Evolutionary conservation across 768 basidiomycete species (phyloP), one percentile per base, ranked within the genome.

Genomic region (Tubosaeta brunneosetosa): DNA sequence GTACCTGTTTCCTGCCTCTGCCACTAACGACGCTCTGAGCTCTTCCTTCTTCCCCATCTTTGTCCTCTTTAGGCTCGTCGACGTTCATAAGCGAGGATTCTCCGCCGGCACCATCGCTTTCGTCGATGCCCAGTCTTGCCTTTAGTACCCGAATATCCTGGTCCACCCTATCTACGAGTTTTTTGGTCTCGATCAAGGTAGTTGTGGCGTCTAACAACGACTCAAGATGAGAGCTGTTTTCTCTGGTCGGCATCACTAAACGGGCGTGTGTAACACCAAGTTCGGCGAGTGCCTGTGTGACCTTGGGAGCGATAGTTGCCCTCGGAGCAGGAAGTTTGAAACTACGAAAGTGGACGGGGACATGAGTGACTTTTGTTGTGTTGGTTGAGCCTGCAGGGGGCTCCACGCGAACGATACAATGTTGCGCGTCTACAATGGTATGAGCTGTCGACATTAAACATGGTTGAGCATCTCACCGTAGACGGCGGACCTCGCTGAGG

Each of bases 231-330:
- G 79, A 75, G 49, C 85, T 76, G 57, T 93, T 97, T 25, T 85
- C 84, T 36, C 84, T 78, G 3, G 97, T 97, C 16, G 97, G 97
- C 93, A 98, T 97, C 55, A 95, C 89, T 46, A 99, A 78, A 11
- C 88, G 83, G 14, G 78, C 79, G 50, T 83, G 76, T 14, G 79
- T 78, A 11, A 97, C 73, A 13, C 86, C 85, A 11, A 94, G 76
- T 69, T 97, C 94, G 7, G 77, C 66, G 14, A 97, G 77, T 13
- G 86, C 78, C 53, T 86, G 84, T 9, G 83, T 76, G 60, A 97
- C 82, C 64, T 93, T 91, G 14, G 84, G 82, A 3, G 83, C 80
- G 22, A 86, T 76, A 36, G 83, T 77, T 4, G 84, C 74, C 66
- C 93, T 95, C 14, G 91, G 89, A 32, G 76, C 69, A 1, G 92